A percentile compares a stretch with the other conserved stretches of the same genome.
Conservation (phyloP, 2,329 filamentous ascomycete species). For the Aspergillus nomiae region DNA sequence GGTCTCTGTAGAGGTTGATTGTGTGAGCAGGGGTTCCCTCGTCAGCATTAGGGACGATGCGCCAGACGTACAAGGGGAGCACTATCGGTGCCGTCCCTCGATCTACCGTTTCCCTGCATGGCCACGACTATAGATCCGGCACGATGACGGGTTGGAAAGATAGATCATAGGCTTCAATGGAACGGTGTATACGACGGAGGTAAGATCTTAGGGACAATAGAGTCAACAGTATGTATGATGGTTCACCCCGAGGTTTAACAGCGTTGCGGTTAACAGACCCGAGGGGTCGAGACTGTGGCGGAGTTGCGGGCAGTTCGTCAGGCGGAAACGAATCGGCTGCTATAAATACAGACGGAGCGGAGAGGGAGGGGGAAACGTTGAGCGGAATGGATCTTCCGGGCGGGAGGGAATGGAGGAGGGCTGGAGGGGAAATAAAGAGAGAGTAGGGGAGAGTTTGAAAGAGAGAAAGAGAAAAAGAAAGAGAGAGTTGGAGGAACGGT, state of each 20-base stretch:
- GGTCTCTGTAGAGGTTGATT: constrained; percentile 39
- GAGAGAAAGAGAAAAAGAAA: background rate
- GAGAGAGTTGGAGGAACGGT: background rate
- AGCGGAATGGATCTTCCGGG: constrained; percentile 7
- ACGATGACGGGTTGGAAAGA: constrained; percentile 21
- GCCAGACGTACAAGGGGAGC: constrained; percentile 38
- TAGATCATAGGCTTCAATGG: constrained; percentile 31
- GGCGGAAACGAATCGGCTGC: background rate
- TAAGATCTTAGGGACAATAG: background rate
- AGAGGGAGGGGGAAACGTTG: background rate
- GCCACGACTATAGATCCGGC: constrained; percentile 29
- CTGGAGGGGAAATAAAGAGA: background rate
- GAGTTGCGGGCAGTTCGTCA: constrained; percentile 3
- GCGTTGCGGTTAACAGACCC: constrained; percentile 1
- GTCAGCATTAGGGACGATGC: constrained; percentile 11
- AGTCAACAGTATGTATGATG: constrained; percentile 2
- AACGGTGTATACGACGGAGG: background rate
- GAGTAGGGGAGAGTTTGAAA: background rate
- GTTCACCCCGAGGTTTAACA: background rate
- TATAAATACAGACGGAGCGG: constrained; percentile 7
- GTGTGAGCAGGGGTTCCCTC: constrained; percentile 12
- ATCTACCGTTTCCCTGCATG: constrained; percentile 39
- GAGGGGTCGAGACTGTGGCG: constrained; percentile 9
- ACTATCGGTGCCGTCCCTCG: constrained; percentile 38
- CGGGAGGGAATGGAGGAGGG: background rate